Conservation (phyloP, 2,329 filamentous ascomycete genomes). For the Stemphylium vesicarium region DNA sequence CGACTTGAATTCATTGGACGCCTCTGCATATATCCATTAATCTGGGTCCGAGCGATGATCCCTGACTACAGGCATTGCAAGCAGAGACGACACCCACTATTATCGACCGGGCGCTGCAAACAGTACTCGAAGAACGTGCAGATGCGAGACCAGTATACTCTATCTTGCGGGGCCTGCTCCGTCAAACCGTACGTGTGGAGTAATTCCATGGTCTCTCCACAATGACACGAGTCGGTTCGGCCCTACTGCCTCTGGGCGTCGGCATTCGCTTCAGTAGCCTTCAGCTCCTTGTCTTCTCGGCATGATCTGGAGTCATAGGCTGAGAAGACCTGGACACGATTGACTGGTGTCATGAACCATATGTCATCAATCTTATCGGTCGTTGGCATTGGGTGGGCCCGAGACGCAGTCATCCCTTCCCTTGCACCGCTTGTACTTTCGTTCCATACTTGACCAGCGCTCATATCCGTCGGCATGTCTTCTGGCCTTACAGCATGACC, state of each 20-base stretch:
- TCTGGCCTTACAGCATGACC: constrained; percentile 14
- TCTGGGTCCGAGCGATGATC: constrained; percentile 7
- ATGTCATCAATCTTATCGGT: constrained; percentile 13
- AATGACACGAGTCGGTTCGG: constrained; percentile 16
- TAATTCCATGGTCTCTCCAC: constrained; percentile 15
- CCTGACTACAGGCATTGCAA: neutral
- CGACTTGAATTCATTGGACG: neutral
- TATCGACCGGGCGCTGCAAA: neutral
- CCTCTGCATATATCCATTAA: neutral
- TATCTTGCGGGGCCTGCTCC: constrained; percentile 1
- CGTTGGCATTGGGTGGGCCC: constrained; percentile 2
- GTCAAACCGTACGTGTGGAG: constrained; percentile 1
- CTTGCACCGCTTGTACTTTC: constrained; percentile 7
- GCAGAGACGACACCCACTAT: neutral
- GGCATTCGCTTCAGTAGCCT: neutral
- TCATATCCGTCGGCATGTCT: constrained; percentile 33
- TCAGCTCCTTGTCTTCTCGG: neutral
- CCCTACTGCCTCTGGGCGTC: neutral
- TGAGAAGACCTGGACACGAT: constrained; percentile 11
- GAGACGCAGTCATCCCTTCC: constrained; percentile 9
- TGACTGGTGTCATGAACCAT: constrained; percentile 10
- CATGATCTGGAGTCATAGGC: constrained; percentile 5
- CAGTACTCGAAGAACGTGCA: neutral
- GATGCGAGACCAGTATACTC: neutral
- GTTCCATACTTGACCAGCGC: constrained; percentile 20